Conservation (phyloP, 2,329 filamentous ascomycete genomes). For the Curvularia spicifera region DNA sequence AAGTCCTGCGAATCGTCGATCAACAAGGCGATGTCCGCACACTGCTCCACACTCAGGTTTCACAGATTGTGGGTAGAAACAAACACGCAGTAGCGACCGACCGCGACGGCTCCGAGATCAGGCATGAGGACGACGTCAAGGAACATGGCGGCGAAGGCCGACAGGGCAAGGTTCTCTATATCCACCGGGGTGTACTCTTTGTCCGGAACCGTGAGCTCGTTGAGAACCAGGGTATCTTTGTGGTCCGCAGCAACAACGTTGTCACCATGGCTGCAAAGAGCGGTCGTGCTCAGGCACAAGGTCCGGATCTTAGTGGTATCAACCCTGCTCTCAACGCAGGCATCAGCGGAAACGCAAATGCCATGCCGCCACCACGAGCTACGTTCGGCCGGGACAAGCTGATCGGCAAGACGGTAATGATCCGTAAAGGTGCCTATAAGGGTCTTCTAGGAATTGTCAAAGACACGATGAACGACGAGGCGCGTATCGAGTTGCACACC, state of each 20-base stretch:
- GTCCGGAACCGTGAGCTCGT: constrained; percentile 81
- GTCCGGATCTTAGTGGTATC: constrained; percentile 86
- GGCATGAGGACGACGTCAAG: constrained; percentile 88
- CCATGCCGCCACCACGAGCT: constrained; percentile 69
- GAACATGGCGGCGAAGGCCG: constrained; percentile 86
- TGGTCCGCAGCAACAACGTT: constrained; percentile 83
- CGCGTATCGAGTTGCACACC: constrained; percentile 90
- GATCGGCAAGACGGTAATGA: constrained; percentile 89
- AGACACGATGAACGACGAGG: constrained; percentile 84
- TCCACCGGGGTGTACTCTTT: constrained; percentile 92
- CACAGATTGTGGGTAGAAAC: constrained; percentile 83
- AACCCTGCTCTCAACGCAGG: constrained; percentile 78
- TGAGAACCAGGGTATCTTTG: constrained; percentile 90
- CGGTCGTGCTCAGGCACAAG: constrained; percentile 72
- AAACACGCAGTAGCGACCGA: constrained; percentile 90
- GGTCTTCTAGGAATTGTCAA: constrained; percentile 94
- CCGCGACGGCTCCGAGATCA: constrained; percentile 89
- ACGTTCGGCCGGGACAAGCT: constrained; percentile 78
- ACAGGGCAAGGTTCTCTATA: constrained; percentile 88
- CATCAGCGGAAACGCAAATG: constrained; percentile 58
- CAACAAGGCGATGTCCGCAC: constrained; percentile 85
- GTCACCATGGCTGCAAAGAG: constrained; percentile 94
- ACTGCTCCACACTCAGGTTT: constrained; percentile 87
- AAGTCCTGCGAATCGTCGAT: constrained; percentile 87
- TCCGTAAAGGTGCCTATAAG: constrained; percentile 88